phyloP scores from a whole-genome alignment of 805 yeast genomes.

The Scheffersomyces amazonensis region DNA sequence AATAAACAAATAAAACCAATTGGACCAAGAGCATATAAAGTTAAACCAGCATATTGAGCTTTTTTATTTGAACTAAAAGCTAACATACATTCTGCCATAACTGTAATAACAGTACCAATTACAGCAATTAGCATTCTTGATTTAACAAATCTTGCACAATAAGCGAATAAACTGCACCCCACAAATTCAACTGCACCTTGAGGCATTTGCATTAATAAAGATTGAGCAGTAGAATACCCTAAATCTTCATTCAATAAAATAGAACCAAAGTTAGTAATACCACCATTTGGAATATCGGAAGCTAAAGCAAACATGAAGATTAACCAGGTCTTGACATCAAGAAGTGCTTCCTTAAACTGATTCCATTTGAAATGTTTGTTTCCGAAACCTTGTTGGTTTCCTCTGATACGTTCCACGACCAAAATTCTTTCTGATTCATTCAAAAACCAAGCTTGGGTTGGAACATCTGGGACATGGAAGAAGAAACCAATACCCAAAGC shows the following conservation, averaged over 20 bases:
- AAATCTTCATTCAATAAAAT: constrained; percentile 24
- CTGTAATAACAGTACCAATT: constrained; percentile 17
- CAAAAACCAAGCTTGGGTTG: constrained; percentile 37
- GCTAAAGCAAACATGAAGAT: constrained; percentile 23
- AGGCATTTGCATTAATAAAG: constrained; percentile 46
- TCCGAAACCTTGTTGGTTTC: constrained; percentile 43
- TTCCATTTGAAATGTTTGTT: constrained; percentile 32
- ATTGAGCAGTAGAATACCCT: constrained; percentile 22
- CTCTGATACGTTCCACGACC: constrained; percentile 29
- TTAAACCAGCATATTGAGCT: constrained; percentile 25
- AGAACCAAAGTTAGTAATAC: constrained; percentile 33
- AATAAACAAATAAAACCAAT: constrained; percentile 25
- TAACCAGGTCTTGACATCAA: constrained; percentile 34
- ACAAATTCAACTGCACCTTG: constrained; percentile 46
- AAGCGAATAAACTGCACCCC: constrained; percentile 31
- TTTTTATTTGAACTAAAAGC: constrained; percentile 33
- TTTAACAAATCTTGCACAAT: constrained; percentile 18
- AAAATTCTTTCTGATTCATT: constrained; percentile 29
- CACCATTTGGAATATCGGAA: constrained; percentile 36
- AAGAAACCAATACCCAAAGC: constrained; percentile 45
- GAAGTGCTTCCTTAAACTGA: constrained; percentile 35
- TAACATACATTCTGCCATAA: constrained; percentile 33
- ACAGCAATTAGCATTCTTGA: constrained; percentile 26
- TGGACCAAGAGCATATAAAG: constrained; percentile 30
- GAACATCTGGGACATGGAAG: constrained; percentile 41